Conservation (phyloP, 768 basidiomycete species). For the Paxillus involutus region DNA sequence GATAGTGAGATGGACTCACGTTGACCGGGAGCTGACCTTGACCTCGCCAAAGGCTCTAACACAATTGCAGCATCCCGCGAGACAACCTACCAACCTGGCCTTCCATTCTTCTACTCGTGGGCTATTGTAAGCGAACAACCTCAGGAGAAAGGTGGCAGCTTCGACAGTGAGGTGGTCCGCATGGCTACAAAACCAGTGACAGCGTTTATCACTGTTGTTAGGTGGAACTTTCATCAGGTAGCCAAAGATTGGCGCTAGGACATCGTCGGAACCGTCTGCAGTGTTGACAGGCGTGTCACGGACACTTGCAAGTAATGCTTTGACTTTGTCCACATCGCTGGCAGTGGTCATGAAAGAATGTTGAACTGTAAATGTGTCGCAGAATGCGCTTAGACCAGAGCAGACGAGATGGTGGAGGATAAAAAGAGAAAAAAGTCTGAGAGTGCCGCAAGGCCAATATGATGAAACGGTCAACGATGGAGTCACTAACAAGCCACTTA, state of each 20-base stretch:
- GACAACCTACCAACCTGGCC: slow-evolving; percentile 48
- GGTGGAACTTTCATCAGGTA: slow-evolving; percentile 52
- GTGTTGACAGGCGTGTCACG: slow-evolving; percentile 60
- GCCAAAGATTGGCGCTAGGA: slow-evolving; percentile 49
- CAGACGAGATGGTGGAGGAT: background rate
- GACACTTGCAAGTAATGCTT: slow-evolving; percentile 50
- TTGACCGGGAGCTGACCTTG: slow-evolving; percentile 62
- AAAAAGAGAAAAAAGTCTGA: background rate
- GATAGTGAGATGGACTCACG: slow-evolving; percentile 52
- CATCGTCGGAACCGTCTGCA: slow-evolving; percentile 43
- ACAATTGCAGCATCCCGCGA: slow-evolving; percentile 69
- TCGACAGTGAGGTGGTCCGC: slow-evolving; percentile 56
- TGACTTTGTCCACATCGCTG: slow-evolving; percentile 37
- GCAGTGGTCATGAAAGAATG: slow-evolving; percentile 23
- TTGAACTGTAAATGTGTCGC: background rate
- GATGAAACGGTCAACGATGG: background rate
- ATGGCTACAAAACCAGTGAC: slow-evolving; percentile 83
- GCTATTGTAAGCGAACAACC: slow-evolving; percentile 77
- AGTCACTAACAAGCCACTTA: background rate
- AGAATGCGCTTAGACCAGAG: background rate
- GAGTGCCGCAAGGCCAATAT: background rate
- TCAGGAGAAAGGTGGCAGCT: slow-evolving; percentile 78
- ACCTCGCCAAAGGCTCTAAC: slow-evolving; percentile 63
- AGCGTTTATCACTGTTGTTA: slow-evolving; percentile 33
- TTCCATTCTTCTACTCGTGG: slow-evolving; percentile 65